A percentile compares a stretch with the other conserved stretches of the same genome.
These are phyloP conservation scores for Mallotus nudiflorus DNA, from an alignment of 345 rosid genomes.

Conservation along the genomic window DNA sequence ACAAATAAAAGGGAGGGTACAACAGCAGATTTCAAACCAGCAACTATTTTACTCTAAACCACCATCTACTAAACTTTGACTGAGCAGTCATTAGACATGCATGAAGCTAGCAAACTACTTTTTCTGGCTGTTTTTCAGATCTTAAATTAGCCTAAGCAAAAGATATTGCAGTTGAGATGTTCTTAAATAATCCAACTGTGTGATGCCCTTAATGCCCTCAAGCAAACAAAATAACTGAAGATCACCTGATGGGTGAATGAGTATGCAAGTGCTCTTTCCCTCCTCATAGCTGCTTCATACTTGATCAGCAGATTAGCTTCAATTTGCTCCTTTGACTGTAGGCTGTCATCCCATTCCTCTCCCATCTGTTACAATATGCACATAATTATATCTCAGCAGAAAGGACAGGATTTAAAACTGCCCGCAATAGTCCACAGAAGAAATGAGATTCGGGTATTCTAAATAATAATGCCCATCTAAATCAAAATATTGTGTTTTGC, in stretches of 20 bases:
- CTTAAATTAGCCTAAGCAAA: neutral
- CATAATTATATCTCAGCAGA: slow-evolving; percentile 9
- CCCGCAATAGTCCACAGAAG: neutral
- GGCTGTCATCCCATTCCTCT: slow-evolving; percentile 93
- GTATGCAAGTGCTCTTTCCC: slow-evolving; percentile 90
- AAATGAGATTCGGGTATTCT: neutral
- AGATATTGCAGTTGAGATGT: neutral
- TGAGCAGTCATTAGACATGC: neutral
- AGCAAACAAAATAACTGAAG: neutral
- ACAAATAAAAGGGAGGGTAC: neutral
- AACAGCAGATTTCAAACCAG: neutral
- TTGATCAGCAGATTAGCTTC: slow-evolving; percentile 77
- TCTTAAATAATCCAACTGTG: neutral
- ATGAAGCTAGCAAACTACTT: slow-evolving; percentile 1
- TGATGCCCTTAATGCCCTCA: neutral
- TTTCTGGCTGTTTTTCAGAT: neutral
- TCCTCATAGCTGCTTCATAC: slow-evolving; percentile 91
- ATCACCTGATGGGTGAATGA: slow-evolving; percentile 90
- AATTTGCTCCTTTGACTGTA: slow-evolving; percentile 87
- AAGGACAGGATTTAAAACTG: neutral
- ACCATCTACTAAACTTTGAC: neutral
- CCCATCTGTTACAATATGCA: slow-evolving; percentile 56
- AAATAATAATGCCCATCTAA: neutral
- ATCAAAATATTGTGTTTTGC: neutral
- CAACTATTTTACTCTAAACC: neutral